Evolutionary conservation across 2,329 filamentous ascomycete species (phyloP), one percentile per base, ranked within the genome.

Genomic region (Colletotrichum noveboracense): DNA sequence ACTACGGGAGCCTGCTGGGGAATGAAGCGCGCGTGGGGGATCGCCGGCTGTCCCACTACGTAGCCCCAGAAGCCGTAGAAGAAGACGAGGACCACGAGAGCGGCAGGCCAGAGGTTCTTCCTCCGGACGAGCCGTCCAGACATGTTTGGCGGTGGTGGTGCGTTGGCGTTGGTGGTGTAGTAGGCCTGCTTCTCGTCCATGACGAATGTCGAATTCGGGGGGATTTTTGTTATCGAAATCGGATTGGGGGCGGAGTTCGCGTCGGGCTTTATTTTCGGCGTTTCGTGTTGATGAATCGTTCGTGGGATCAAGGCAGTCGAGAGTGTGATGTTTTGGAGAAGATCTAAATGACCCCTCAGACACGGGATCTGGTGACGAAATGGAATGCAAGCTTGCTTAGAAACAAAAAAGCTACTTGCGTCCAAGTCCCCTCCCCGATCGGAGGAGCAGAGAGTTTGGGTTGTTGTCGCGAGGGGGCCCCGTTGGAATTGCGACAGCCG

Each of bases 101-200:
- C 30, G 2, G 73, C n/a, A 21, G 67, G 65, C 67, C 71, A 18
- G 34, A 68, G 38, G 38, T 30, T 38, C 62, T 56, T 74, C 26
- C 62, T 71, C 67, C 75, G 75, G 55, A 55, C 26, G 36, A 68
- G 43, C 13, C 71, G 62, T 4, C 66, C 30, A 43, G 62, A 43
- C 69, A 73, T 75, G 26, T 66, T 43, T 10, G 58, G 21, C 3
- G 43, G 43, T 52, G 43, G 43, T 13, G 43, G 43, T 12, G 43
- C 18, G 43, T 52, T 52, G 70, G 64, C 30, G 70, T 60, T 30
- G 62, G 16, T 16, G 21, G 28, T 58, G 61, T 55, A 64, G 66
- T 55, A 64, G 21, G 52, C 61, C 48, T n/a, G 71, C 69, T 78
- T 78, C 76, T 76, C 77, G 48, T 78, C 77, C 77, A 78, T 78